phyloP scores from a whole-genome alignment of 2,329 filamentous ascomycete species.

The Periconia sp. region DNA sequence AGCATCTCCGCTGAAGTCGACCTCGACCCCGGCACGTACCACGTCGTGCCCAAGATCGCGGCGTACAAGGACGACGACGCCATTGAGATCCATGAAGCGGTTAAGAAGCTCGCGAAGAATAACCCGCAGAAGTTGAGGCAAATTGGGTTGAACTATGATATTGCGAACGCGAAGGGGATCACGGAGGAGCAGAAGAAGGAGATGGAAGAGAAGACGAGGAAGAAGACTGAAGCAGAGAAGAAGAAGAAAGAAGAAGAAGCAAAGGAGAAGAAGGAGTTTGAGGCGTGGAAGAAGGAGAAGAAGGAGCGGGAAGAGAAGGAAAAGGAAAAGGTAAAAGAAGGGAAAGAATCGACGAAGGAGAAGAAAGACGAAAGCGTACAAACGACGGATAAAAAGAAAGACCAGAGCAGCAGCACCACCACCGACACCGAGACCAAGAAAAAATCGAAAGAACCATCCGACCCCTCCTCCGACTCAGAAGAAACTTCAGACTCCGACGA shows the following conservation, averaged over 20 bases:
- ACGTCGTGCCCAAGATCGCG: conserved; percentile 71
- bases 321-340: conserved; percentile 1
- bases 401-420: too few relatives aligned
- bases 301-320: conserved; percentile 10
- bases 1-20: conserved; percentile 76
- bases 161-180: conserved; percentile 67
- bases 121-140: conserved; percentile 59
- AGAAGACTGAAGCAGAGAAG: conserved; percentile 24
- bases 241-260: conserved; percentile 25
- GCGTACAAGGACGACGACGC: conserved; percentile 56
- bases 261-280: conserved; percentile 22
- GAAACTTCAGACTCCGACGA: neutral
- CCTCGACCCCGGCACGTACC: conserved; percentile 72
- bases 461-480: too few relatives aligned
- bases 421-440: neutral
- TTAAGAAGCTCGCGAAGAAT: conserved; percentile 44
- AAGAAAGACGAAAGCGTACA: conserved; percentile 4
- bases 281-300: conserved; percentile 24
- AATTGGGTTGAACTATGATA: conserved; percentile 69
- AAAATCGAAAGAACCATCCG: neutral
- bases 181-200: conserved; percentile 45
- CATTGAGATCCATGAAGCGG: conserved; percentile 63
- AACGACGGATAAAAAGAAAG: conserved; percentile 2
- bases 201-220: conserved; percentile 35
- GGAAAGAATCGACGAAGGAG: neutral